phyloP scores from a whole-genome alignment of 208 protist species.

The Wallacemonas sp. region DNA sequence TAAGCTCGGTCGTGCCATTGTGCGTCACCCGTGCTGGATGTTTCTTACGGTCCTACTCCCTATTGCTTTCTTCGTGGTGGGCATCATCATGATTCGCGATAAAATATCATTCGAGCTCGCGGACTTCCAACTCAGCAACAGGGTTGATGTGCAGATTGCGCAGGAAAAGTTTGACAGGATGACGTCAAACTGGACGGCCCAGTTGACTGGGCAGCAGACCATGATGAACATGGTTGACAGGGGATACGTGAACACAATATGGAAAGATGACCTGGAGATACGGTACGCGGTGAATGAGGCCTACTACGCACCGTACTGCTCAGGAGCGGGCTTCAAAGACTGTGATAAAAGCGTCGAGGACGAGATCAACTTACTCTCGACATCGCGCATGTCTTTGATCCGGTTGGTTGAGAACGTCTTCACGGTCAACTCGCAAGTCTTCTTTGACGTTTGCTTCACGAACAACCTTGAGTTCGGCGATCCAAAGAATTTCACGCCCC shows the following conservation, averaged over 20 bases:
- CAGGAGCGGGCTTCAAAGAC: background rate
- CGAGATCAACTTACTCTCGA: conserved; percentile 5
- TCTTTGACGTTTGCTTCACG: conserved; percentile 38
- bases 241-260: conserved; percentile 12
- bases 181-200: conserved; percentile 19
- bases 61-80: conserved; percentile 40
- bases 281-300: conserved; percentile 11
- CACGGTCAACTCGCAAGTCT: background rate
- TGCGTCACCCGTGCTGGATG: conserved; percentile 19
- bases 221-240: conserved; percentile 12
- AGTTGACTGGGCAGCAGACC: conserved; percentile 12
- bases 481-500: conserved; percentile 10
- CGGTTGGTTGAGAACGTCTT: background rate
- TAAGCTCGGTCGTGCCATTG: conserved; percentile 21
- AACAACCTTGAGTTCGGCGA: conserved; percentile 35
- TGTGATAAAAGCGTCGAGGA: background rate
- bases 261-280: conserved; percentile 34
- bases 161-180: conserved; percentile 17
- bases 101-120: conserved; percentile 28
- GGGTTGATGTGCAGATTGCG: conserved; percentile 17
- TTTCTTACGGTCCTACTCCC: conserved; percentile 31
- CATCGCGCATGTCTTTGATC: background rate
- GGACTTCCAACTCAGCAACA: conserved; percentile 41
- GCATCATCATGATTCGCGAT: conserved; percentile 15
- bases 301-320: background rate